Evolutionary conservation across 140 eudicot species (phyloP).

Genomic region (Anethum foeniculum): DNA sequence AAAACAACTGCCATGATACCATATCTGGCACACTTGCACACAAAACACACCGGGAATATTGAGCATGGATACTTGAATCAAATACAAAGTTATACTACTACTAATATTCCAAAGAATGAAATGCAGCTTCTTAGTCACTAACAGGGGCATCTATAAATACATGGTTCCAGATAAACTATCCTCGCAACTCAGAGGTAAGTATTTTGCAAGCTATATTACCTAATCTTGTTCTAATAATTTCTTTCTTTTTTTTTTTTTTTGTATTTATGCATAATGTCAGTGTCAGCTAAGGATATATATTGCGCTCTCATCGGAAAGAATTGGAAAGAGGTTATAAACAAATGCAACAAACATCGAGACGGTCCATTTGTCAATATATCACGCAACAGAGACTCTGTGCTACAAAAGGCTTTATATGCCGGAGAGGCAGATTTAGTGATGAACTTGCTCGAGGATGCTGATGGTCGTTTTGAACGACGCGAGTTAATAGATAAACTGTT

Average conservation of each 20-base stretch:
- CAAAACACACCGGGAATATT: not conserved
- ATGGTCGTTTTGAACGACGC: not conserved
- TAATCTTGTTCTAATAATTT: too few species aligned
- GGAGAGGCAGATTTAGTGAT: not conserved
- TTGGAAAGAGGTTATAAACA: not conserved
- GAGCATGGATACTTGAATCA: not conserved
- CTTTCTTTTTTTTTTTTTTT: too few species aligned
- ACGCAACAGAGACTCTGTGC: constrained; percentile 25
- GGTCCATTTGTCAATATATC: constrained; percentile 28
- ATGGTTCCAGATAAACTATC: not conserved
- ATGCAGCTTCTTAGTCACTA: not conserved
- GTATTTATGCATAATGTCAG: not conserved
- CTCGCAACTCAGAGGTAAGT: not conserved
- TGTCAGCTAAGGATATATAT: not conserved
- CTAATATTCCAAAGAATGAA: not conserved
- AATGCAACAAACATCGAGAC: not conserved
- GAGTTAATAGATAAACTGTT: not conserved
- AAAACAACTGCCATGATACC: too few species aligned
- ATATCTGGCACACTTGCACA: too few species aligned
- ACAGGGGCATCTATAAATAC: not conserved
- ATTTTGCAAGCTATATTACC: not conserved
- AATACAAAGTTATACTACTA: not conserved
- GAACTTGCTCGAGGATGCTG: not conserved
- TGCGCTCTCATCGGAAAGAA: not conserved
- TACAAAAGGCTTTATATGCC: constrained; percentile 27